A percentile compares a stretch with the other conserved stretches of the same genome.
These are phyloP conservation scores for Phoma herbarum DNA, from an alignment of 2,329 filamentous ascomycete species.

Conservation along the genomic window DNA sequence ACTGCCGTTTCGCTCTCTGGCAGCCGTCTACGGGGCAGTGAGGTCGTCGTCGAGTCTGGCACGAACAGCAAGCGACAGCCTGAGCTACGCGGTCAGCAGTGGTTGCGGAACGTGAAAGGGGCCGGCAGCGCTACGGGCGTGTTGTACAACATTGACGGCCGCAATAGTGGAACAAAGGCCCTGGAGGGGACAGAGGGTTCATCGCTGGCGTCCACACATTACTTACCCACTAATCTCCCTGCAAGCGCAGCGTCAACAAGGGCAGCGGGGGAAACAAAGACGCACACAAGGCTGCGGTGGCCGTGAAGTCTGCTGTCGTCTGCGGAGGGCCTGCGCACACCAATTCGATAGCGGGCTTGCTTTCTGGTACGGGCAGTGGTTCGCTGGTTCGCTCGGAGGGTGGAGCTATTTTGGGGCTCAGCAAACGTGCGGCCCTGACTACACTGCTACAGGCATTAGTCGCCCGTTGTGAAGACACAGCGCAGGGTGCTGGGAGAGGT, in stretches of 20 bases:
- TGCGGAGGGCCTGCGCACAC: constrained; percentile 15
- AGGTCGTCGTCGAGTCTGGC: constrained; percentile 25
- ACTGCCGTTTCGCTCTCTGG: constrained; percentile 8
- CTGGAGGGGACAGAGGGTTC: constrained; percentile 27
- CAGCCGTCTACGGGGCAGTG: constrained; percentile 8
- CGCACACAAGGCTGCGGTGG: constrained; percentile 14
- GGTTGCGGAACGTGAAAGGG: constrained; percentile 39
- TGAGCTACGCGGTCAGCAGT: constrained; percentile 43
- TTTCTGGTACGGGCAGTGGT: constrained; percentile 17
- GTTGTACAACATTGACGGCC: constrained; percentile 48
- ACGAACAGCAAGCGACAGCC: constrained; percentile 34
- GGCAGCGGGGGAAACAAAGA: constrained; percentile 31
- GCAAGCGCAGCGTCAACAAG: constrained; percentile 20
- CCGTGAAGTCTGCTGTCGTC: constrained; percentile 9
- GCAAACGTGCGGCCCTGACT: constrained; percentile 34
- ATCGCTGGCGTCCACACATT: constrained; percentile 28
- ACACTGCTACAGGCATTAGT: constrained; percentile 31
- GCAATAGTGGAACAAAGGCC: constrained; percentile 43
- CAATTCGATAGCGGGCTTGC: constrained; percentile 19
- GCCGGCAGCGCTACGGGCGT: constrained; percentile 40
- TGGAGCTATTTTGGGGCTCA: constrained; percentile 37
- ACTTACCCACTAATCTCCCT: constrained; percentile 39
- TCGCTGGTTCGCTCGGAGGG: constrained; percentile 22
- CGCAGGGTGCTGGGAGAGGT: constrained; percentile 18
- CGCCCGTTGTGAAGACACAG: constrained; percentile 28